phyloP scores from a whole-genome alignment of 805 yeast species.

The Starmerella roubikii region DNA sequence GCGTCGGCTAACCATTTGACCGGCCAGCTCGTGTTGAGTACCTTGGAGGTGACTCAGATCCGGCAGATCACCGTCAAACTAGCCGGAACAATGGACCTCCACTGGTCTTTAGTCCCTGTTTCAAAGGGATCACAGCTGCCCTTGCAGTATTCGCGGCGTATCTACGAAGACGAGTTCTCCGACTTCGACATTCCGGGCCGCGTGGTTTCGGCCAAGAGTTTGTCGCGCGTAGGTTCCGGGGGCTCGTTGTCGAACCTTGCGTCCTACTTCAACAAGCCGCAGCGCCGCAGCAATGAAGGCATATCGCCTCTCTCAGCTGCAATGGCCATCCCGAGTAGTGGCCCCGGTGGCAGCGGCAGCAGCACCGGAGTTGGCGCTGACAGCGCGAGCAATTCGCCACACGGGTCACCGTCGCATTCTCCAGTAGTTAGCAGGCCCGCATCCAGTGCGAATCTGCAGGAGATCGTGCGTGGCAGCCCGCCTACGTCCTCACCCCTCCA shows the following conservation, averaged over 20 bases:
- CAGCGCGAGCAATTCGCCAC: too few species aligned
- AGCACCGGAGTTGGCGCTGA: too few species aligned
- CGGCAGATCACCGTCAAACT: conserved; percentile 51
- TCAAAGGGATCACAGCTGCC: conserved; percentile 11
- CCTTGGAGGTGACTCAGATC: conserved; percentile 59
- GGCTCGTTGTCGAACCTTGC: conserved; percentile 22
- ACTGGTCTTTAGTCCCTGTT: conserved; percentile 40
- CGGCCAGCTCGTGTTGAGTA: conserved; percentile 66
- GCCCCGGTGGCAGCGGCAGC: background rate
- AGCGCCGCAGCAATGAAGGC: background rate
- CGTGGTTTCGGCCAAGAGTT: conserved; percentile 6
- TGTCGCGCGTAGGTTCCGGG: conserved; percentile 19
- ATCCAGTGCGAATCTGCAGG: background rate
- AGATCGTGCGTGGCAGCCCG: background rate
- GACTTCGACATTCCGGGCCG: conserved; percentile 16
- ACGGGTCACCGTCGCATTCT: background rate
- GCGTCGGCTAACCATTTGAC: conserved; percentile 64
- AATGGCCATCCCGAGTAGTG: too few species aligned
- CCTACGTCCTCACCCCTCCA: background rate
- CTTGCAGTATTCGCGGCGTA: conserved; percentile 37
- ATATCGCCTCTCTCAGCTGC: too few species aligned
- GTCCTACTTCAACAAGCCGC: conserved; percentile 16
- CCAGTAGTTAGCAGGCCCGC: conserved; percentile 1
- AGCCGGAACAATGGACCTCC: conserved; percentile 50
- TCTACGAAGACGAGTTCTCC: conserved; percentile 58